Evolutionary conservation across 2,329 filamentous ascomycete species (phyloP).

Genomic region (Periglandula ipomoeae): DNA sequence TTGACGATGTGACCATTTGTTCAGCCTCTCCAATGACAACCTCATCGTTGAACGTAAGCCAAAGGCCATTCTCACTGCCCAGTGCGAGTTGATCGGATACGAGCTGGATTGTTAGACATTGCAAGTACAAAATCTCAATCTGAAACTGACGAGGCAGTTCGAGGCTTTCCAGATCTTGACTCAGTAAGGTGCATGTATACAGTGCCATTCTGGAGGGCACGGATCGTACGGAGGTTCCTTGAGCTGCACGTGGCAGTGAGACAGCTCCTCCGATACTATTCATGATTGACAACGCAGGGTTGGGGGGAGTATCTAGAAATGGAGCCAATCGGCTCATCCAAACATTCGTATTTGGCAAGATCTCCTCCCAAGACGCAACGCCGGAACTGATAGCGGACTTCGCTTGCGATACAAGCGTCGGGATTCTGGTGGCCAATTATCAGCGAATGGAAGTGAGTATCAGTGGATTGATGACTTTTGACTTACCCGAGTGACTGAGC

Average conservation of each 20-base stretch:
- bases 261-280: slow-evolving; percentile 63
- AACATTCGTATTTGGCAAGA: slow-evolving; percentile 53
- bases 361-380: slow-evolving; percentile 25
- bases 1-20: slow-evolving; percentile 32
- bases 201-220: slow-evolving; percentile 65
- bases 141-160: slow-evolving; percentile 32
- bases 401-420: slow-evolving; percentile 42
- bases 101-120: slow-evolving; percentile 41
- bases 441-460: background rate
- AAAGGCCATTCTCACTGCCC: slow-evolving; percentile 35
- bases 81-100: slow-evolving; percentile 45
- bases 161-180: slow-evolving; percentile 27
- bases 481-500: slow-evolving; percentile 42
- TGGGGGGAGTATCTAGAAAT: slow-evolving; percentile 43
- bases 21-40: slow-evolving; percentile 31
- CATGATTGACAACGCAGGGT: slow-evolving; percentile 62
- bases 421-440: slow-evolving; percentile 29
- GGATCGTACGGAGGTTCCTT: background rate
- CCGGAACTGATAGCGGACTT: slow-evolving; percentile 21
- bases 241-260: slow-evolving; percentile 37
- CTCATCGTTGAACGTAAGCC: slow-evolving; percentile 29
- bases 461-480: background rate
- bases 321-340: slow-evolving; percentile 57
- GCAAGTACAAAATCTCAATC: slow-evolving; percentile 41
- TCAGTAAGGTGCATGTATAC: slow-evolving; percentile 55